Percentiles rank a stretch among this genome's conserved stretches.
These are phyloP conservation scores for Ophiostoma triangulosporum DNA, from an alignment of 2,329 filamentous ascomycete species.

Conservation along the genomic window DNA sequence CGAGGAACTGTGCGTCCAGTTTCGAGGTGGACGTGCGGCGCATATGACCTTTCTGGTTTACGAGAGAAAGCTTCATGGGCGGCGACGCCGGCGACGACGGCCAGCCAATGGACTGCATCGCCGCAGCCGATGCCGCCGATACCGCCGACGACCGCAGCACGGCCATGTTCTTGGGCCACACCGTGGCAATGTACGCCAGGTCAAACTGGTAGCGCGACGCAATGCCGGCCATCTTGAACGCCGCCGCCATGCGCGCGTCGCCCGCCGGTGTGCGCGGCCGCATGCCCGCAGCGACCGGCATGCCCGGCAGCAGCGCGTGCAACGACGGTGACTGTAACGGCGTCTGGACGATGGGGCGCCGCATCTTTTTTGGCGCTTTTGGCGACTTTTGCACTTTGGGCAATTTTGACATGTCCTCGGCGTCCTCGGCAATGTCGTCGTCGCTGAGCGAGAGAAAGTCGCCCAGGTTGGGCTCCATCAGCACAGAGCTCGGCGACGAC, in stretches of 20 bases:
- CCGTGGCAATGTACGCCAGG: constrained; percentile 43
- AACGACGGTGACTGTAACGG: constrained; percentile 19
- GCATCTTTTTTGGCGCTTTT: neutral
- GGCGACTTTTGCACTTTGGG: too few relatives aligned
- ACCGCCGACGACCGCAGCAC: neutral
- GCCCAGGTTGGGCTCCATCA: constrained; percentile 37
- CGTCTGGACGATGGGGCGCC: constrained; percentile 3
- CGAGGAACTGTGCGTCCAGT: constrained; percentile 33
- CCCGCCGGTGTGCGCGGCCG: constrained; percentile 22
- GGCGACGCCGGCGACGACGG: constrained; percentile 4
- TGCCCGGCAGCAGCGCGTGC: constrained; percentile 11
- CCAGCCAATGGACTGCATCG: constrained; percentile 3
- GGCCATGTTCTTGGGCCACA: constrained; percentile 33
- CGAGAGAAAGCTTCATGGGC: neutral
- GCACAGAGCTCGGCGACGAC: constrained; percentile 22
- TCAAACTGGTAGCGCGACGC: constrained; percentile 43
- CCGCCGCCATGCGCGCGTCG: constrained; percentile 35
- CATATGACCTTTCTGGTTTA: too few relatives aligned
- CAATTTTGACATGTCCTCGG: too few relatives aligned
- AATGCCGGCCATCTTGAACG: constrained; percentile 41
- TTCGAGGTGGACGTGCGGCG: constrained; percentile 4
- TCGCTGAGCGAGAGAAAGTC: constrained; percentile 43
- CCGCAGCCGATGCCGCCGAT: neutral
- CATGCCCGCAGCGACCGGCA: neutral
- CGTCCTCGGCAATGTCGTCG: constrained; percentile 41